Evolutionary conservation across 345 rosid genomes (phyloP), one percentile per base, ranked within the genome.

Genomic region (Salix brachista): DNA sequence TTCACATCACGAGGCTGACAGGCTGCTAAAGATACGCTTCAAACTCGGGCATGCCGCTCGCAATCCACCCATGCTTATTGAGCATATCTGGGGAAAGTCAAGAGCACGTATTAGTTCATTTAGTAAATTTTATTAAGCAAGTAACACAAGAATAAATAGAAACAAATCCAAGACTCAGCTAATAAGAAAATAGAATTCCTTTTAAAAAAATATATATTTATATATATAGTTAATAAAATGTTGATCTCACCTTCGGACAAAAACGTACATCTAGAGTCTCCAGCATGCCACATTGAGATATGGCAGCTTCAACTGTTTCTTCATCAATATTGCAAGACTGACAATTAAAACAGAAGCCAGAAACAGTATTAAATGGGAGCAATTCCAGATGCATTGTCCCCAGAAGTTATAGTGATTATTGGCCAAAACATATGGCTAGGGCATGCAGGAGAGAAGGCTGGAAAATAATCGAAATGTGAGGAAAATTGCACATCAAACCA

Each of bases 221-320:
- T 41, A 2, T 41, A 10, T 10, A 3, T 2, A 68, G 8, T 39
- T 17, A 65, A 28, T 76, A 17, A n/a, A 50, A 25, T 78, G 62
- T 11, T 56, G 66, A 42, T 66, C 85, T 88, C 73, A 89, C 99
- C 97, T 91, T 94, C 2, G 89, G 95, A 81, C 99, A 96, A 86
- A 81, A 87, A 74, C 99, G 98, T 64, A 96, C 92, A 86, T 96
- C 98, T 50, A 96, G 82, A 72, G 98, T 94, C 90, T 96, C 99
- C 83, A 94, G 88, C 84, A 87, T 88, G 73, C 77, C 79, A 83
- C 99, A 96, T 62, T 83, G 89, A 13, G 92, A 88, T 79, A 94
- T 87, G 23, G 99, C 98, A 69, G 80, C 85, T 82, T 89, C 94
- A 67, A 93, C 88, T 25, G 86, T 89, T 78, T 88, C 91, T 84